Conservation (phyloP, 2,329 filamentous ascomycete genomes). For the Magnaporthales sp. region DNA sequence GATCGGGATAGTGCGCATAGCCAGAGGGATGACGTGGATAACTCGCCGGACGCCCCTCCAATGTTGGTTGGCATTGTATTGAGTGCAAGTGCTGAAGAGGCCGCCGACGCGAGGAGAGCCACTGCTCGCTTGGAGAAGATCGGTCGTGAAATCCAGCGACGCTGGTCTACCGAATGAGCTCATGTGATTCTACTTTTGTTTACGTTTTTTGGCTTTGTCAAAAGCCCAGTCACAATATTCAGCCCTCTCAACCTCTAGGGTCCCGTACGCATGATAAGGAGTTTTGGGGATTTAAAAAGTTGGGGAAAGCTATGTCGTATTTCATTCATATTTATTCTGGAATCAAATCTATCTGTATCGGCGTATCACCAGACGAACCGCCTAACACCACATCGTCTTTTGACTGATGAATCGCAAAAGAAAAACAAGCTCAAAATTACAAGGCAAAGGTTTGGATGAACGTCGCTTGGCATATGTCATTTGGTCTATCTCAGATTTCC, state of each 20-base stretch:
- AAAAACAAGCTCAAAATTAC: conserved; percentile 4
- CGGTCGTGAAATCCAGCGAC: conserved; percentile 44
- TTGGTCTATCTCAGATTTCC: neutral
- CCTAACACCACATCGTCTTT: neutral
- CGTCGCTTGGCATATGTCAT: conserved; percentile 6
- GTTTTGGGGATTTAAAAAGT: neutral
- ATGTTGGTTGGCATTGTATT: conserved; percentile 47
- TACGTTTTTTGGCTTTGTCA: neutral
- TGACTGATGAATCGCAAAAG: neutral
- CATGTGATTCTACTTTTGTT: neutral
- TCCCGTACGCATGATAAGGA: neutral
- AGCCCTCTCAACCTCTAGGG: neutral
- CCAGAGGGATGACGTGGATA: conserved; percentile 7
- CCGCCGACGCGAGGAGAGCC: conserved; percentile 42
- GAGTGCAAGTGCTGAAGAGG: conserved; percentile 36
- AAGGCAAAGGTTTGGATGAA: conserved; percentile 4
- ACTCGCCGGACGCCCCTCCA: conserved; percentile 34
- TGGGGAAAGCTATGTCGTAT: neutral
- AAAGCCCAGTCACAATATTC: neutral
- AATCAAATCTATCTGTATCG: neutral
- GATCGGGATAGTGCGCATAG: neutral
- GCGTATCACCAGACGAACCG: neutral
- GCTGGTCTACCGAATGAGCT: conserved; percentile 33
- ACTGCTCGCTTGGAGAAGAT: conserved; percentile 44
- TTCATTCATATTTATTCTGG: neutral